Percentiles rank a stretch among this genome's conserved stretches.
Evolutionary conservation across 176 grass and related monocot species (phyloP).

Genomic region (Oropetium thomaeum): DNA sequence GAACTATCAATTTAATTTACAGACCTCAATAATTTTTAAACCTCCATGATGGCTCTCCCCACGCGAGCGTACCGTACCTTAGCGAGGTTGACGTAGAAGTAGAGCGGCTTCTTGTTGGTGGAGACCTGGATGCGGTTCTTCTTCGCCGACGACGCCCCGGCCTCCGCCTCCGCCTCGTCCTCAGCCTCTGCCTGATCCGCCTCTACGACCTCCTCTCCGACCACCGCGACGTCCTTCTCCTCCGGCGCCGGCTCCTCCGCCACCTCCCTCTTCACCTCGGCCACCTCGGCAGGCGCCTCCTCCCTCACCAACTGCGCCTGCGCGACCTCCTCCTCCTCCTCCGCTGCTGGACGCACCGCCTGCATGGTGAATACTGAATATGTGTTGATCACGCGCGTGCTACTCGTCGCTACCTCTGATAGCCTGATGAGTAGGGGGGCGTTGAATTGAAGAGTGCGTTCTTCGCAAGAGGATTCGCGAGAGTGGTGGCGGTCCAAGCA

Average conservation of each 20-base stretch:
- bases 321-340: neutral
- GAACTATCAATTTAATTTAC: conserved; percentile 4
- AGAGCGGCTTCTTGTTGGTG: conserved; percentile 92
- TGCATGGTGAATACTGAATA: conserved; percentile 48
- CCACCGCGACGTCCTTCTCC: conserved; percentile 34
- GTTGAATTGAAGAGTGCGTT: no score
- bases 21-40: no score
- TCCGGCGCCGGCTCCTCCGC: conserved; percentile 2
- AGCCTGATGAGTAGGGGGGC: no score
- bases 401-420: no score
- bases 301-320: conserved; percentile 9
- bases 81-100: conserved; percentile 97
- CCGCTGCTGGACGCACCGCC: conserved; percentile 21
- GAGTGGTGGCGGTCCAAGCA: neutral
- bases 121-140: conserved; percentile 96
- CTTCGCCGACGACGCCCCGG: conserved; percentile 39
- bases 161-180: conserved; percentile 3
- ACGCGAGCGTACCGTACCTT: no score
- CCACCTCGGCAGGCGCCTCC: conserved; percentile 5
- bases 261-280: conserved; percentile 32
- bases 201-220: conserved; percentile 10
- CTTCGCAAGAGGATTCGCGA: neutral
- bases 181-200: neutral
- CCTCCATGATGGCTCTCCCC: no score
- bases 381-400: no score